Conservation (phyloP, 805 yeast genomes). For the Priceomyces medius region DNA sequence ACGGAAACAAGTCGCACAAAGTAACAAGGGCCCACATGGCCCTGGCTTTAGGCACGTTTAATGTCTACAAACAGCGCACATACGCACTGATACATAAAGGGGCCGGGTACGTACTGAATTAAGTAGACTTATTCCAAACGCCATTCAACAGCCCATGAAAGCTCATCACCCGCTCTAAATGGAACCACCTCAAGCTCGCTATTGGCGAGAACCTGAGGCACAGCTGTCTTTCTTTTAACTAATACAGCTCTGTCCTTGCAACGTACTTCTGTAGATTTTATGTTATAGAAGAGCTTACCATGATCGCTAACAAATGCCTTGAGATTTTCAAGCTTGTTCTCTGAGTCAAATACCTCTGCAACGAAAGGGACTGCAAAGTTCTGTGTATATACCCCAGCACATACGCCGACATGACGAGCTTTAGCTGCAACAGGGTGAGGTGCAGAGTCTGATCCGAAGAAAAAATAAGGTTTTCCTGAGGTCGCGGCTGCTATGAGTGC, state of each 20-base stretch:
- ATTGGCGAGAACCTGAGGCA: slow-evolving; percentile 59
- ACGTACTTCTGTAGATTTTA: slow-evolving; percentile 41
- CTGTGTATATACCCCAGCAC: slow-evolving; percentile 98
- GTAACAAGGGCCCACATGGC: not conserved
- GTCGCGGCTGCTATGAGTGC: slow-evolving; percentile 87
- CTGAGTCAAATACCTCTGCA: slow-evolving; percentile 79
- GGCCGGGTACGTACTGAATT: not conserved
- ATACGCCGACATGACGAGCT: slow-evolving; percentile 74
- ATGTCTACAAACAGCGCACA: too few relatives aligned
- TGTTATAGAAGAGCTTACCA: slow-evolving; percentile 70
- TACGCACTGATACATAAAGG: too few relatives aligned
- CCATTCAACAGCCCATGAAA: slow-evolving; percentile 80
- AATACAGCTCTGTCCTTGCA: slow-evolving; percentile 51
- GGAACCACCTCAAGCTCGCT: slow-evolving; percentile 63
- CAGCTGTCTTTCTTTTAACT: slow-evolving; percentile 49
- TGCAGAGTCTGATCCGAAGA: slow-evolving; percentile 97
- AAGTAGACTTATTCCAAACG: slow-evolving; percentile 15
- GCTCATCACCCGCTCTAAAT: slow-evolving; percentile 75
- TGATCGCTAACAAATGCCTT: slow-evolving; percentile 71
- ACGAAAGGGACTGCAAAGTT: slow-evolving; percentile 76
- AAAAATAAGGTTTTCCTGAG: slow-evolving; percentile 87
- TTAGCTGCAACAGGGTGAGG: slow-evolving; percentile 89
- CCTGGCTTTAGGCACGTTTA: too few relatives aligned
- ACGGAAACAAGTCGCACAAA: too few relatives aligned
- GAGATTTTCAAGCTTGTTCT: slow-evolving; percentile 61